Evolutionary conservation across 768 basidiomycete genomes (phyloP), one percentile per base, ranked within the genome.

Genomic region (Suillus bovinus): DNA sequence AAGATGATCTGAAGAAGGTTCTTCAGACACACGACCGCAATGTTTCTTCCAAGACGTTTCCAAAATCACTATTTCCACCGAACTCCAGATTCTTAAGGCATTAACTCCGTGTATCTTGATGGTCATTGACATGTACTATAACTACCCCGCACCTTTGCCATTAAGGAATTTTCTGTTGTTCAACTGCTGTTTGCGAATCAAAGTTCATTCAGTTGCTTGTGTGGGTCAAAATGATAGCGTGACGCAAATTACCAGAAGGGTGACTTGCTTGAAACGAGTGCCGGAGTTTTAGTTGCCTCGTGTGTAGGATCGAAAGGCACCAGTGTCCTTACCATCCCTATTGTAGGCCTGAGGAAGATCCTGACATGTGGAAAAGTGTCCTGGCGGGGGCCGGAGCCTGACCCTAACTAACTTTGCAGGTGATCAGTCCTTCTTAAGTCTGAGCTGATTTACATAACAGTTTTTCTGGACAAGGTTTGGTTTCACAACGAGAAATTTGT

Each of bases 11-110:
- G 42, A 74, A 72, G 60, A 66, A 74, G 24, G 74, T 76, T 31
- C 69, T 87, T 39, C 77, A 80, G 66, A 76, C 80, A 62, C 83
- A 84, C 64, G 83, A 82, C 64, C 81, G 81, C 47, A 76, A 72
- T 39, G 76, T 72, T 61, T 76, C 86, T 39, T 79, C 80, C 36
- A 84, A 80, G 73, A 81, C 76, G 66, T 81, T 87, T 63, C 82
- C 85, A 8, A 72, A 73, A 55, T 77, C 74, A 11, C 69, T 88
- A 63, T 76, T 83, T 73, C 76, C 63, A 33, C 59, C 61, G 52
- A 67, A 68, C 31, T 44, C 61, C 33, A 50, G 41, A 31, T 62
- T 63, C 42, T 42, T 33, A 5, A 61, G 44, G 61, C 33, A 3
- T 36, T 33, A 39, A 39, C 20, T 27, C 16, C 6, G 54, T 27